These are phyloP conservation scores for Gossypium arboreum DNA, from an alignment of 345 rosid genomes.

Conservation along the genomic window DNA sequence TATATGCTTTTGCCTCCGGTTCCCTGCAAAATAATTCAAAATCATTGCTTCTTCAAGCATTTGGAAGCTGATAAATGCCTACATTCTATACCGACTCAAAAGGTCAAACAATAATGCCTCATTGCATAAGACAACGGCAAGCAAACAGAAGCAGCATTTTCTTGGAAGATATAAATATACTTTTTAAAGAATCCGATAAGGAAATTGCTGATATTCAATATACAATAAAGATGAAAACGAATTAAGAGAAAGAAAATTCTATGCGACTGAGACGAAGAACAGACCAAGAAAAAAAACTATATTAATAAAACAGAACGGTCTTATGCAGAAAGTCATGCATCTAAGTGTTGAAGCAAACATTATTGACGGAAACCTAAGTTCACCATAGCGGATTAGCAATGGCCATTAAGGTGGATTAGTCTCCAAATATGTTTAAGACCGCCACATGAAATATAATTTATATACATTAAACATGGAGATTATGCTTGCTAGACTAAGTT, in stretches of 20 bases:
- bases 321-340: not conserved
- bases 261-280: not conserved
- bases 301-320: not conserved
- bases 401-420: not conserved
- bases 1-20: conserved; percentile 99
- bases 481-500: not conserved
- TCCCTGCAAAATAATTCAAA: conserved; percentile 59
- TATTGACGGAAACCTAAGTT: not conserved
- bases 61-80: not conserved
- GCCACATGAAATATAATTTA: not conserved
- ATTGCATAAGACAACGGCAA: not conserved
- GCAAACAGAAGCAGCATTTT: not conserved
- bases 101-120: not conserved
- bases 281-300: not conserved
- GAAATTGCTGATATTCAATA: not conserved
- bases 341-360: not conserved
- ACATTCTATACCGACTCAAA: not conserved
- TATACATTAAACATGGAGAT: not conserved
- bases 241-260: not conserved
- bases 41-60: conserved; percentile 10
- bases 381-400: not conserved
- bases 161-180: not conserved
- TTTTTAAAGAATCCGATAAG: not conserved
- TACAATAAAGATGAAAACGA: not conserved
- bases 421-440: not conserved